Conservation (phyloP, 1,284 basidiomycete species). For the Inonotus hispidus region DNA sequence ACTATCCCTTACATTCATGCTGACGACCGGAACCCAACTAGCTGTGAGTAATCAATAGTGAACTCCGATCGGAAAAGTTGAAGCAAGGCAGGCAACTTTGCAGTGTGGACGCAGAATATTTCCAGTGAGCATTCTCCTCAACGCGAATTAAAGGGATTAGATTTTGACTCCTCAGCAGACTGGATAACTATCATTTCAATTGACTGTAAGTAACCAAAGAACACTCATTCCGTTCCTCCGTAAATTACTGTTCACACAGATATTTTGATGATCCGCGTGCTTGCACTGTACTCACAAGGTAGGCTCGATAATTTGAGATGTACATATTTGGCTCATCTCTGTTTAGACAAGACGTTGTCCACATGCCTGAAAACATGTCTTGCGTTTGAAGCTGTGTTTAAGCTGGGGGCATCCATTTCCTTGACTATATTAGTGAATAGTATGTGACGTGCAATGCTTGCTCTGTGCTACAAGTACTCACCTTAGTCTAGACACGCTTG, state of each 20-base stretch:
- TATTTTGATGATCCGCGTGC: conserved; percentile 5
- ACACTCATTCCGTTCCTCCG: not conserved
- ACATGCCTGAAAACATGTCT: not conserved
- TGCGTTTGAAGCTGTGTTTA: not conserved
- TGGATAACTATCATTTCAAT: not conserved
- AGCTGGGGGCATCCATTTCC: not conserved
- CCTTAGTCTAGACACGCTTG: not conserved
- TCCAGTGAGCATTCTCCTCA: not conserved
- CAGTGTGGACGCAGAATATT: not conserved
- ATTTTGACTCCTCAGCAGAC: not conserved
- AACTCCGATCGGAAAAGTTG: no score
- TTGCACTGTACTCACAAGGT: conserved; percentile 7
- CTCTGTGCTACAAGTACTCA: not conserved
- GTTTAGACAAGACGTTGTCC: not conserved
- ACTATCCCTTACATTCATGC: not conserved
- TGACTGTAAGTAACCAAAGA: not conserved
- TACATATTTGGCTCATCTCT: not conserved
- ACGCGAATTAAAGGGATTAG: not conserved
- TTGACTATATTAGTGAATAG: not conserved
- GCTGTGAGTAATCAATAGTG: no score
- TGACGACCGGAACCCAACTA: no score
- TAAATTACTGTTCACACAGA: not conserved
- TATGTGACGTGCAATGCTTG: not conserved
- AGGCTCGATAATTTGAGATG: no score
- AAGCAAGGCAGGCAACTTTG: not conserved